phyloP scores from a whole-genome alignment of 805 yeast genomes.

The Spathaspora gorwiae region DNA sequence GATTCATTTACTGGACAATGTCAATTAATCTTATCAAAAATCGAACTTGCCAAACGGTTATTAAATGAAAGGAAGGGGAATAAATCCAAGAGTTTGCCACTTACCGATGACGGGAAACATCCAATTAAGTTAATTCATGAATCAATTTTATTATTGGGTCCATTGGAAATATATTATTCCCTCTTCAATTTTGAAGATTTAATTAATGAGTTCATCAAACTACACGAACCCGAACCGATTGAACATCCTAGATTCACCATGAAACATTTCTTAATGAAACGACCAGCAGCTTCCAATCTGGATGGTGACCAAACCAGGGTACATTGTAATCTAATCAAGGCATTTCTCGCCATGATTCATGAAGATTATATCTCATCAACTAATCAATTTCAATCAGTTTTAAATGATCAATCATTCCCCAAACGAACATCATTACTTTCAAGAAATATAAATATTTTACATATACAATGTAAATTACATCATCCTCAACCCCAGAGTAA shows the following conservation, averaged over 20 bases:
- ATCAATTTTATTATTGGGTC: conserved; percentile 2
- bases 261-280: neutral
- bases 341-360: conserved; percentile 1
- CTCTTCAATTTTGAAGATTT: conserved; percentile 1
- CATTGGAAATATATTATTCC: neutral
- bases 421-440: neutral
- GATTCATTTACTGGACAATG: conserved; percentile 3
- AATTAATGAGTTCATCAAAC: conserved; percentile 1
- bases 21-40: neutral
- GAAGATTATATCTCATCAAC: conserved; percentile 1
- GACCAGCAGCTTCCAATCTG: neutral
- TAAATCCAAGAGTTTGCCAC: neutral
- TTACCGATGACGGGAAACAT: neutral
- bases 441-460: neutral
- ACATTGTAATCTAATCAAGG: neutral
- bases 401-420: neutral
- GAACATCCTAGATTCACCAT: neutral
- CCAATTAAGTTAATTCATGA: conserved; percentile 3
- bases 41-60: neutral
- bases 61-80: conserved; percentile 3
- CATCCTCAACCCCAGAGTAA: too few species aligned
- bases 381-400: neutral
- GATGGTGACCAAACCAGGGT: neutral
- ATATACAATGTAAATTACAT: neutral
- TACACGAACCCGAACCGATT: neutral